Evolutionary conservation across 108 stramenopile genomes (phyloP).

Genomic region (Cyclotella baltica): DNA sequence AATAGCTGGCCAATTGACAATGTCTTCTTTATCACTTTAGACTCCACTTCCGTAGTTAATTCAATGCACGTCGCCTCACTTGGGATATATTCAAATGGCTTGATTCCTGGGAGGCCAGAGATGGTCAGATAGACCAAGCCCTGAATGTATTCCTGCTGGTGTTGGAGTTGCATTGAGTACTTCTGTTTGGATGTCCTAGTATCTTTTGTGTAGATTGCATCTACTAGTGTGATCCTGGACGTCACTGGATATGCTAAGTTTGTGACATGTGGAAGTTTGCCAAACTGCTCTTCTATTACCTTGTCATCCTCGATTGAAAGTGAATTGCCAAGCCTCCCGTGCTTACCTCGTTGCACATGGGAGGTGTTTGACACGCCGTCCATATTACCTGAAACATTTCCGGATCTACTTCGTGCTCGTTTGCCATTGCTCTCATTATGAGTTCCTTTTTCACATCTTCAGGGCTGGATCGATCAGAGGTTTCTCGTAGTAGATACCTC

Average conservation of each 20-base stretch:
- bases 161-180: no score
- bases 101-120: background rate
- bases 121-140: background rate
- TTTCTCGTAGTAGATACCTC: background rate
- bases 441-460: background rate
- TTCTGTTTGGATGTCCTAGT: no score
- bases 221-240: background rate
- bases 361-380: background rate
- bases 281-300: background rate
- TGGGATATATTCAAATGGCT: background rate
- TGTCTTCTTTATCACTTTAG: background rate
- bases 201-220: background rate
- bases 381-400: background rate
- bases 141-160: no score
- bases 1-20: background rate
- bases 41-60: background rate
- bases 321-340: background rate
- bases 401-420: background rate
- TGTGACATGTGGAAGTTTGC: background rate
- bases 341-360: background rate
- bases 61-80: background rate
- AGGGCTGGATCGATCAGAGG: background rate
- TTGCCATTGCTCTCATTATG: background rate
- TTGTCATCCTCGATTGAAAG: background rate
- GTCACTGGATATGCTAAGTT: background rate